Conservation (phyloP, 164 flowering plant genomes). For the Houttuynia cordata region DNA sequence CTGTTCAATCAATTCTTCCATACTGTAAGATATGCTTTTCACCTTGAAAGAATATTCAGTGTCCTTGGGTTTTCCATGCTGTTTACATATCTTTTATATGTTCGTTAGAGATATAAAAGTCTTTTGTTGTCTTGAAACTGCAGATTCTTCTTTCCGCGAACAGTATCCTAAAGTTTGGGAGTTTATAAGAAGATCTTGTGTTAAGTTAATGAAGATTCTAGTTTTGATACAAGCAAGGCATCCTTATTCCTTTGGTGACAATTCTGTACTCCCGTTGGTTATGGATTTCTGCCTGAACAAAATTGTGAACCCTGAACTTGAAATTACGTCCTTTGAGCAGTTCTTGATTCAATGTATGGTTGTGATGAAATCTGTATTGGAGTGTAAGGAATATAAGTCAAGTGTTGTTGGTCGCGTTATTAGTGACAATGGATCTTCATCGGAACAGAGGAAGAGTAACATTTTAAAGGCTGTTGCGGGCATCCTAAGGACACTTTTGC, state of each 20-base stretch:
- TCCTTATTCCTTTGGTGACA: constrained; percentile 92
- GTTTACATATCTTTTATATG: neutral
- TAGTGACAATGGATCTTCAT: constrained; percentile 53
- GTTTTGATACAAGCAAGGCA: constrained; percentile 62
- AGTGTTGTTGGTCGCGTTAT: constrained; percentile 69
- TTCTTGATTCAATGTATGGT: constrained; percentile 90
- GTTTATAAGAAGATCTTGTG: constrained; percentile 55
- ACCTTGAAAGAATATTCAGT: no score
- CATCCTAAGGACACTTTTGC: constrained; percentile 58
- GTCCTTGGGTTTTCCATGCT: neutral
- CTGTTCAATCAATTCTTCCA: constrained; percentile 70
- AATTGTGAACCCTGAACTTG: constrained; percentile 61
- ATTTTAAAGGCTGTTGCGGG: constrained; percentile 47
- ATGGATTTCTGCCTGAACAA: constrained; percentile 73
- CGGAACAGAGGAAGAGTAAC: constrained; percentile 67
- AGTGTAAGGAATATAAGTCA: constrained; percentile 88
- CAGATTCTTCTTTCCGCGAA: constrained; percentile 70
- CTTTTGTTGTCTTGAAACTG: constrained; percentile 6
- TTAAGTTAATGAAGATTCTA: constrained; percentile 79
- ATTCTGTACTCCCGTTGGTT: constrained; percentile 55
- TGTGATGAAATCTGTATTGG: constrained; percentile 65
- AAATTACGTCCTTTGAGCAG: constrained; percentile 46
- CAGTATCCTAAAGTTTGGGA: constrained; percentile 50
- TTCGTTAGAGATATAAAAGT: neutral
- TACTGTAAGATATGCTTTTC: constrained; percentile 54